Conservation (phyloP, 768 basidiomycete species). For the Fistulinella prunicolor region DNA sequence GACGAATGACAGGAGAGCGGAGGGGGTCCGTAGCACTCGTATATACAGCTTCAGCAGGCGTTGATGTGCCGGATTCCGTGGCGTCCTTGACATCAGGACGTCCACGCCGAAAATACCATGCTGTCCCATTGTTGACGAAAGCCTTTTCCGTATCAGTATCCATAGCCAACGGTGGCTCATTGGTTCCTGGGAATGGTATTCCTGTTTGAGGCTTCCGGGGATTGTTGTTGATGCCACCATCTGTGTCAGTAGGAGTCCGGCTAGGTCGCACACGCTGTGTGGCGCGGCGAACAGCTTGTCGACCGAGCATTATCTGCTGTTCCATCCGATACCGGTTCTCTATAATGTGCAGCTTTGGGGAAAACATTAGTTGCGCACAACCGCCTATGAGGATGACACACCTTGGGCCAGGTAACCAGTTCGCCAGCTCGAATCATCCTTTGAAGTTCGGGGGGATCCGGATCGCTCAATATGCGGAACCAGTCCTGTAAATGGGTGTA, state of each 20-base stretch:
- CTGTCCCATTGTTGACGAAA: slow-evolving; percentile 51
- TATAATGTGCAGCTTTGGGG: slow-evolving; percentile 81
- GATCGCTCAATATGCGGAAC: slow-evolving; percentile 81
- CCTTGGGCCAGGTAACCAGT: slow-evolving; percentile 96
- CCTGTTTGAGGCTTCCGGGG: slow-evolving; percentile 26
- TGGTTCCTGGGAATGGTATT: slow-evolving; percentile 6
- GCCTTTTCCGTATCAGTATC: slow-evolving; percentile 81
- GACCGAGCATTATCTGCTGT: slow-evolving; percentile 76
- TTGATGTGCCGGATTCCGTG: slow-evolving; percentile 34
- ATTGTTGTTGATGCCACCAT: slow-evolving; percentile 23
- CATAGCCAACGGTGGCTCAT: slow-evolving; percentile 60
- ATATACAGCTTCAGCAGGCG: slow-evolving; percentile 29
- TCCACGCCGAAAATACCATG: slow-evolving; percentile 53
- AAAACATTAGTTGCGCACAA: slow-evolving; percentile 9
- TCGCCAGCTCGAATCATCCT: slow-evolving; percentile 88
- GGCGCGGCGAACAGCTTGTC: slow-evolving; percentile 63
- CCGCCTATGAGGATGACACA: slow-evolving; percentile 31
- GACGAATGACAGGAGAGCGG: slow-evolving; percentile 41
- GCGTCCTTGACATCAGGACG: slow-evolving; percentile 28
- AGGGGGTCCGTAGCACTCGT: slow-evolving; percentile 36
- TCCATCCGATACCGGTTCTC: slow-evolving; percentile 86
- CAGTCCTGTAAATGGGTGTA: slow-evolving; percentile 64
- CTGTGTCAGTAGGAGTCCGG: slow-evolving; percentile 21
- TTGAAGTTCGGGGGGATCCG: slow-evolving; percentile 72
- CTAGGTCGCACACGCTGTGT: slow-evolving; percentile 38